phyloP scores from a whole-genome alignment of 1,284 basidiomycete species.

The Puccinia coronata region DNA sequence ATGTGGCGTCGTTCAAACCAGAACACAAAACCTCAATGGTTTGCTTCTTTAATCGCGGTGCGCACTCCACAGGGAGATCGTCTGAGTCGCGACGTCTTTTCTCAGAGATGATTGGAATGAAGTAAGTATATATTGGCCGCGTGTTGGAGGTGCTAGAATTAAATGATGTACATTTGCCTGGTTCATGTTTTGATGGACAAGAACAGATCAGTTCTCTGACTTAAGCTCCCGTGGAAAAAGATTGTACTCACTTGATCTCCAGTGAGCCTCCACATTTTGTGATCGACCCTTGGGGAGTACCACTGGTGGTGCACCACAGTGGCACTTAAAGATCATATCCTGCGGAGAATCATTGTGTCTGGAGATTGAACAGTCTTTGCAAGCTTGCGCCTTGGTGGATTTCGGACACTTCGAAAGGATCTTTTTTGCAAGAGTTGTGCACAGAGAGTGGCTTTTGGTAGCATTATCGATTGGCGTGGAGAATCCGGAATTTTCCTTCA shows the following conservation, averaged over 20 bases:
- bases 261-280: conserved; percentile 24
- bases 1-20: too few relatives aligned
- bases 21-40: too few relatives aligned
- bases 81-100: too few relatives aligned
- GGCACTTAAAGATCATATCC: conserved; percentile 9
- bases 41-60: too few relatives aligned
- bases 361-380: neutral
- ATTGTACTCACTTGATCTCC: conserved; percentile 9
- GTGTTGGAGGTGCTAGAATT: neutral
- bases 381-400: neutral
- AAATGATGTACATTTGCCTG: neutral
- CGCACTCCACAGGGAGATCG: too few relatives aligned
- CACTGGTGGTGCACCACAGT: conserved; percentile 26
- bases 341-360: neutral
- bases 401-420: neutral
- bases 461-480: too few relatives aligned
- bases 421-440: too few relatives aligned
- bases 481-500: too few relatives aligned
- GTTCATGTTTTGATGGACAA: neutral
- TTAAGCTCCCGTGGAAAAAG: neutral
- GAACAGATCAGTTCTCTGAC: neutral
- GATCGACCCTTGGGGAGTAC: neutral
- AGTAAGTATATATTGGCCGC: too few relatives aligned
- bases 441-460: too few relatives aligned
- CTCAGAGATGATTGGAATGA: too few relatives aligned